A percentile compares a stretch with the other conserved stretches of the same genome.
Evolutionary conservation across 2,329 filamentous ascomycete species (phyloP).

Genomic region (Aspergillus luchuensis): DNA sequence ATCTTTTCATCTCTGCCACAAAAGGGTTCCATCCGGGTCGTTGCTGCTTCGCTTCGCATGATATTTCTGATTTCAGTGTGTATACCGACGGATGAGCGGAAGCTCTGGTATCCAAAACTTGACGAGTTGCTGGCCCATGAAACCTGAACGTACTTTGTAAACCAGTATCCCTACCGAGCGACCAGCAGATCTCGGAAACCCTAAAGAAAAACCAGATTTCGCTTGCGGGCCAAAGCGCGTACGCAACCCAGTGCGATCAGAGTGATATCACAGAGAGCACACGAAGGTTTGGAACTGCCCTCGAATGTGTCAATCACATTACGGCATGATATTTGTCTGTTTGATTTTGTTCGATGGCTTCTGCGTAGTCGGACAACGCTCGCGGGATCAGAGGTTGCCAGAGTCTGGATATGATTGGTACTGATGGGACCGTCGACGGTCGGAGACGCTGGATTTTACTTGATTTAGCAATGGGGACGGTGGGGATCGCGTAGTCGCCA

Average conservation of each 20-base stretch:
- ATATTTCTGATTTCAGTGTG: background rate
- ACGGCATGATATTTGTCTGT: background rate
- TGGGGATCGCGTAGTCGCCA: background rate
- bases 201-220: constrained; percentile 1
- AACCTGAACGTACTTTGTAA: background rate
- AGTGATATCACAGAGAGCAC: constrained; percentile 1
- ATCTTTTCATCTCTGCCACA: constrained; percentile 21
- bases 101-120: background rate
- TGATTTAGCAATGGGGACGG: constrained; percentile 6
- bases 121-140: background rate
- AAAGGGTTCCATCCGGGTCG: constrained; percentile 3
- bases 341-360: background rate
- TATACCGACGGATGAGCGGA: background rate
- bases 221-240: constrained; percentile 2
- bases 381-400: background rate
- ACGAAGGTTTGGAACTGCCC: background rate
- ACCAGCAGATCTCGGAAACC: background rate
- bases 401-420: background rate
- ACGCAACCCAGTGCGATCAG: constrained; percentile 5
- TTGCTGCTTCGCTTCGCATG: background rate
- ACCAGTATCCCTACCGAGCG: background rate
- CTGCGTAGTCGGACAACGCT: background rate
- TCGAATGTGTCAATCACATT: background rate
- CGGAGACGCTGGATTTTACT: constrained; percentile 4
- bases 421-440: background rate